These are phyloP conservation scores for Paecilomyces fulvus DNA, from an alignment of 2,329 filamentous ascomycete species.

Conservation along the genomic window DNA sequence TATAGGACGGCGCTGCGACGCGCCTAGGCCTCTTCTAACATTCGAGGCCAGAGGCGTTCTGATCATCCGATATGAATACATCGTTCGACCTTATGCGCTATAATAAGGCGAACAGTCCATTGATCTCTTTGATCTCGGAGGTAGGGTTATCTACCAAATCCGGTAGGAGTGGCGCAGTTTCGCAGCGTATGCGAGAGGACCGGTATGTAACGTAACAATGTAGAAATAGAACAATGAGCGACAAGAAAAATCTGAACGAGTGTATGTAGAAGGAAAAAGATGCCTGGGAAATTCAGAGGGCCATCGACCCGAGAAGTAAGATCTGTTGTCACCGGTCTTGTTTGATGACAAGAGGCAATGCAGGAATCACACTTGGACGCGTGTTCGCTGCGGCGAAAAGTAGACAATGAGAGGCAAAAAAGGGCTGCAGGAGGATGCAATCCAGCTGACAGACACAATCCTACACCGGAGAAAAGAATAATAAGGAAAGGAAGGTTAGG, in stretches of 20 bases:
- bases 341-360: no score
- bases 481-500: no score
- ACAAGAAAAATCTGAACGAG: neutral
- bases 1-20: neutral
- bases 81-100: neutral
- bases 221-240: neutral
- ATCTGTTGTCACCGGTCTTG: neutral
- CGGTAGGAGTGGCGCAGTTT: neutral
- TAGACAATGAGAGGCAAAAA: neutral
- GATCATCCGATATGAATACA: neutral
- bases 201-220: neutral
- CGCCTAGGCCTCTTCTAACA: neutral
- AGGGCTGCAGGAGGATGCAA: neutral
- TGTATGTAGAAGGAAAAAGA: neutral
- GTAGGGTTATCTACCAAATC: neutral
- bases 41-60: neutral
- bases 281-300: neutral
- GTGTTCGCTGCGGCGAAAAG: neutral
- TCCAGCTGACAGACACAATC: neutral
- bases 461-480: no score
- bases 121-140: neutral
- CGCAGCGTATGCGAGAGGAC: neutral
- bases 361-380: neutral
- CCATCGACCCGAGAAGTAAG: neutral
- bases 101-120: neutral